Conservation (phyloP, 2,329 filamentous ascomycete species). For the Sporothrix brasiliensis region DNA sequence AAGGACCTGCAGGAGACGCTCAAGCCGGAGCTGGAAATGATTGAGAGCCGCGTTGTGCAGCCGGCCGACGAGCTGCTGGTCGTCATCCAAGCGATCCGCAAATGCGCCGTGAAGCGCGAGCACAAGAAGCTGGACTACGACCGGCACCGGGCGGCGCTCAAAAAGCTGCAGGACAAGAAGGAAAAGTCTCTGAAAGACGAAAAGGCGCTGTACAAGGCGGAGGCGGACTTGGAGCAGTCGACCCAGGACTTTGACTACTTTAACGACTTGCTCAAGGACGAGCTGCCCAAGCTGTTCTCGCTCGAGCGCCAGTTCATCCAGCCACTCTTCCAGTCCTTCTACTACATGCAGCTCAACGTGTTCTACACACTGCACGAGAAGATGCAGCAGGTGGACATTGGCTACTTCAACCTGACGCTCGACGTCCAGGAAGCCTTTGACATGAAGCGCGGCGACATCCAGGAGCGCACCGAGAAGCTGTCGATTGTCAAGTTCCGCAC, state of each 20-base stretch:
- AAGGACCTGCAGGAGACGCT: constrained; percentile 86
- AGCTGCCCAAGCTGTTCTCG: constrained; percentile 86
- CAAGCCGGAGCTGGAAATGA: constrained; percentile 94
- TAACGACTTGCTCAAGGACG: constrained; percentile 95
- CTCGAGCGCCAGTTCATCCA: constrained; percentile 94
- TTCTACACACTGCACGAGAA: constrained; percentile 98
- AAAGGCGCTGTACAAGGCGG: constrained; percentile 94
- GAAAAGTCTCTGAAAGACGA: constrained; percentile 96
- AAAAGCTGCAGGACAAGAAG: constrained; percentile 97
- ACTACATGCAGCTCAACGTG: constrained; percentile 99
- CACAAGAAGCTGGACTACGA: constrained; percentile 98
- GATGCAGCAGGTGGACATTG: constrained; percentile 97
- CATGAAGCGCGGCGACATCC: constrained; percentile 83
- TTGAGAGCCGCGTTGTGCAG: constrained; percentile 85
- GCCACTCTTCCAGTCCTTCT: constrained; percentile 97
- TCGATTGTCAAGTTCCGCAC: constrained; percentile 90
- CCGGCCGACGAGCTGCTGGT: constrained; percentile 92
- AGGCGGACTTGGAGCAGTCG: constrained; percentile 85
- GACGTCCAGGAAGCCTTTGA: constrained; percentile 92
- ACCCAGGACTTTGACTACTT: constrained; percentile 98
- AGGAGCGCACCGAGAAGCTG: constrained; percentile 80
- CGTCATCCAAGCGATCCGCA: constrained; percentile 93
- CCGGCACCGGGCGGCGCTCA: constrained; percentile 76
- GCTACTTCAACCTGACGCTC: constrained; percentile 90
- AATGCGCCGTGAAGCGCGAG: constrained; percentile 84